Evolutionary conservation across 2,329 filamentous ascomycete genomes (phyloP), one percentile per base, ranked within the genome.

Genomic region (Sporothrix pallida): DNA sequence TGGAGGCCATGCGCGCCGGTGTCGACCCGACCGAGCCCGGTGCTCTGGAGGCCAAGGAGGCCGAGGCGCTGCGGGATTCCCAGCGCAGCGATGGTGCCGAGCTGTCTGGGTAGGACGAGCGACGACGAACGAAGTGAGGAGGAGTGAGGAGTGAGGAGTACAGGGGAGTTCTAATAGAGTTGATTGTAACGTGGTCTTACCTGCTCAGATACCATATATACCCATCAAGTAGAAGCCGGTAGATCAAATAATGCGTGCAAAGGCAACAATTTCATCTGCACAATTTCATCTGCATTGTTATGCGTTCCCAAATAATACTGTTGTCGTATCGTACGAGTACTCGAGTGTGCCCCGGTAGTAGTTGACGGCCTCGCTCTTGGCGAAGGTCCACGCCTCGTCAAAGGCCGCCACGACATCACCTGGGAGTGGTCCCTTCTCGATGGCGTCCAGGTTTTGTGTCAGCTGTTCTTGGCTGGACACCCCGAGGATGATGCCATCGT

Each of bases 11-110:
- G 80, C 78, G 82, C 17, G 75, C 83, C 13, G 86, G 86, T 0
- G 81, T 88, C 17, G 83, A 87, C 79, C 77, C 84, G 10, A 83
- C 80, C 9, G 83, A 86, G 72, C 85, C 85, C 0, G 83, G 83
- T 0, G 84, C 81, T 0, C 76, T 85, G 48, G 85, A 84, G 75
- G 77, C 79, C 72, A 78, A 79, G 75, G 79, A 80, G 71, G 79
- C 78, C 31, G 76, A 77, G 72, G 76, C 74, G 6, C 20, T 76
- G 65, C 70, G 52, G 56, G 65, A 50, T 12, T 52, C 46, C 1
- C 26, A 69, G 15, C 26, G 63, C 26, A 69, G 56, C 23, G 37
- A 44, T 17, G 26, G 48, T 12, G 42, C n/a, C 2, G 71, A 62
- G 69, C 50, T 71, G 20, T 42, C 70, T 37, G 42, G 15, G 17